These are phyloP conservation scores for Hygrophila difformis DNA, from an alignment of 257 asterid genomes.

Conservation along the genomic window DNA sequence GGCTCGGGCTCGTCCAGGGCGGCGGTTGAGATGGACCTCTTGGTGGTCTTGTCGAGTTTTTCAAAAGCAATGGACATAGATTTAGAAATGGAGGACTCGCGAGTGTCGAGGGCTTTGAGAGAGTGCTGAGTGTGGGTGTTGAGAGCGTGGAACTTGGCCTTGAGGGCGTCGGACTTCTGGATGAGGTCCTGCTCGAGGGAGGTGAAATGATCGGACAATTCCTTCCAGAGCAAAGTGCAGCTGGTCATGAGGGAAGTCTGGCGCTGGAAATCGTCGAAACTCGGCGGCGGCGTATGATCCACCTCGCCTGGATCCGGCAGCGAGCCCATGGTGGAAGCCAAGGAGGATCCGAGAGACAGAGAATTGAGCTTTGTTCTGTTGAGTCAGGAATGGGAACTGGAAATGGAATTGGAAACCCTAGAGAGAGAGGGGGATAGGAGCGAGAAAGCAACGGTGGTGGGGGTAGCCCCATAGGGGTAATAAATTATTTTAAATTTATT, in stretches of 20 bases:
- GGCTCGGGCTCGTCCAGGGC: slow-evolving; percentile 13
- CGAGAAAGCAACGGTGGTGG: slow-evolving; percentile 22
- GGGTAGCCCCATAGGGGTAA: slow-evolving; percentile 18
- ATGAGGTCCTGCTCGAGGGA: slow-evolving; percentile 77
- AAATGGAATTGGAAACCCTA: slow-evolving; percentile 17
- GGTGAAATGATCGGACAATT: slow-evolving; percentile 90
- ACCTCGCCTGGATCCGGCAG: slow-evolving; percentile 93
- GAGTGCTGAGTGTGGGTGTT: slow-evolving; percentile 50
- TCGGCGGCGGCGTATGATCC: slow-evolving; percentile 46
- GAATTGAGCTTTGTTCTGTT: too few relatives aligned
- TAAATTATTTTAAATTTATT: too few relatives aligned
- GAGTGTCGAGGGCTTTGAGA: slow-evolving; percentile 47
- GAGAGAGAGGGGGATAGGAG: slow-evolving; percentile 10
- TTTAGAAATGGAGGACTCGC: slow-evolving; percentile 60
- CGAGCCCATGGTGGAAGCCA: slow-evolving; percentile 59
- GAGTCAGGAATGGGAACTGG: background rate
- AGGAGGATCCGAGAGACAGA: too few relatives aligned
- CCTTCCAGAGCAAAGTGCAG: slow-evolving; percentile 98
- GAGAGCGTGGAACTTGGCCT: slow-evolving; percentile 39
- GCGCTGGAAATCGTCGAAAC: slow-evolving; percentile 94
- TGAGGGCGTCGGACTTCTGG: slow-evolving; percentile 56
- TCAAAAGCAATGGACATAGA: slow-evolving; percentile 50
- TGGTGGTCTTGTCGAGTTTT: slow-evolving; percentile 29
- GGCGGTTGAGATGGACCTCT: slow-evolving; percentile 23
- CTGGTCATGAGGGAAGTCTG: slow-evolving; percentile 97